These are phyloP conservation scores for Lachnellula willkommii DNA, from an alignment of 2,329 filamentous ascomycete genomes.

Conservation along the genomic window DNA sequence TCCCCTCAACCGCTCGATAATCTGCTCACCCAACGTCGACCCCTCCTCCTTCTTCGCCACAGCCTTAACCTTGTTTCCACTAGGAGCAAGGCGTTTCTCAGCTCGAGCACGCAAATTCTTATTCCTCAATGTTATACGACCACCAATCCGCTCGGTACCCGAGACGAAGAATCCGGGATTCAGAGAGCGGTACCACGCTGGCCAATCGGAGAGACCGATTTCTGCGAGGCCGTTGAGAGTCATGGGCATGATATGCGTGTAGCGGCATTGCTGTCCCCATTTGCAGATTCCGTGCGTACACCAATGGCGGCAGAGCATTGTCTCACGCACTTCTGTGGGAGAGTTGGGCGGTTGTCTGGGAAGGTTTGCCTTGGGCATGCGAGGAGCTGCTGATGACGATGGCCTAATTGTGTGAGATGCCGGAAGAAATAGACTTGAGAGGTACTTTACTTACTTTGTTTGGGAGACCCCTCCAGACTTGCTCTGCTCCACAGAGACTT, in stretches of 20 bases:
- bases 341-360: not conserved
- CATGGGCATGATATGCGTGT: constrained; percentile 44
- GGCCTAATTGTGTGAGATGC: not conserved
- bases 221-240: constrained; percentile 36
- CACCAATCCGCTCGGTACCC: not conserved
- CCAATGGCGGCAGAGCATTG: constrained; percentile 41
- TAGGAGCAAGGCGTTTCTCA: not conserved
- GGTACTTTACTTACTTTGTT: no score
- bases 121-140: not conserved
- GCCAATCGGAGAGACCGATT: constrained; percentile 39
- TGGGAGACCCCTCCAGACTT: not conserved
- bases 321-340: not conserved
- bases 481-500: constrained; percentile 5
- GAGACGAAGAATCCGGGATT: constrained; percentile 23
- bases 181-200: constrained; percentile 37
- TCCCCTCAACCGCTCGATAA: constrained; percentile 13
- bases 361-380: not conserved
- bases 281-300: constrained; percentile 44
- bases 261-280: constrained; percentile 40
- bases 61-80: not conserved
- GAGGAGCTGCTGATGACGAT: not conserved
- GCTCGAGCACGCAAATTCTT: not conserved
- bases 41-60: not conserved
- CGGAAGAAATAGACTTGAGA: no score
- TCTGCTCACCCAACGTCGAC: constrained; percentile 12